A percentile compares a stretch with the other conserved stretches of the same genome.
phyloP scores from a whole-genome alignment of 345 rosid genomes.

The Laguncularia racemosa region DNA sequence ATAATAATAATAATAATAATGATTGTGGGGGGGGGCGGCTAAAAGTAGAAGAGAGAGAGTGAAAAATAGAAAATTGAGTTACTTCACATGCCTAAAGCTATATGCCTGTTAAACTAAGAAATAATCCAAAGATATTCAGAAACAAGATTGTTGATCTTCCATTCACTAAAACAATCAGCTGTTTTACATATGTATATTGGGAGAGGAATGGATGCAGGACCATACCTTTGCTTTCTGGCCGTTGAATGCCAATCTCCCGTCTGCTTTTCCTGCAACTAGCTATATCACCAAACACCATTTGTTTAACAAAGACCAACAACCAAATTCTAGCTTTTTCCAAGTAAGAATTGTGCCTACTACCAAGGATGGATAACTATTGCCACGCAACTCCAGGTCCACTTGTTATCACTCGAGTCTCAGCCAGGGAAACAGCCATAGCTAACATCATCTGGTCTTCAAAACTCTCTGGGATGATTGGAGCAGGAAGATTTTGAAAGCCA shows the following conservation, averaged over 20 bases:
- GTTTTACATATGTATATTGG: conserved; percentile 15
- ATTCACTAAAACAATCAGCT: conserved; percentile 15
- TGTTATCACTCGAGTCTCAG: conserved; percentile 63
- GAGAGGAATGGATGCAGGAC: conserved; percentile 6
- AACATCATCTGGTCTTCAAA: conserved; percentile 97
- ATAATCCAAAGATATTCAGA: conserved; percentile 13
- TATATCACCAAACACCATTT: conserved; percentile 11
- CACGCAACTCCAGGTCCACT: conserved; percentile 50
- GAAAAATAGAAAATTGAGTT: too few relatives aligned
- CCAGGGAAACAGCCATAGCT: conserved; percentile 89
- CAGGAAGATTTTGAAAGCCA: conserved; percentile 25
- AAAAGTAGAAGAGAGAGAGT: too few relatives aligned
- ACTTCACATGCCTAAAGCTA: too few relatives aligned
- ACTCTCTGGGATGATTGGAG: conserved; percentile 67
- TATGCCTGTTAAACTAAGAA: neutral
- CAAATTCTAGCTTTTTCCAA: too few relatives aligned
- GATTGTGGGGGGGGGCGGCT: too few relatives aligned
- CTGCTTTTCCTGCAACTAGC: conserved; percentile 8
- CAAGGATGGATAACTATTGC: conserved; percentile 36
- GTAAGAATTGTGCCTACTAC: neutral
- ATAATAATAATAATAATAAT: too few relatives aligned
- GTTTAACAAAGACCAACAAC: conserved; percentile 3
- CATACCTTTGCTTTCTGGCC: conserved; percentile 16
- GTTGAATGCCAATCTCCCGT: conserved; percentile 5
- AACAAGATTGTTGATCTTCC: conserved; percentile 21